A percentile compares a stretch with the other conserved stretches of the same genome.
phyloP scores from a whole-genome alignment of 2,329 filamentous ascomycete genomes.

The Penicillium fuscoglaucum region DNA sequence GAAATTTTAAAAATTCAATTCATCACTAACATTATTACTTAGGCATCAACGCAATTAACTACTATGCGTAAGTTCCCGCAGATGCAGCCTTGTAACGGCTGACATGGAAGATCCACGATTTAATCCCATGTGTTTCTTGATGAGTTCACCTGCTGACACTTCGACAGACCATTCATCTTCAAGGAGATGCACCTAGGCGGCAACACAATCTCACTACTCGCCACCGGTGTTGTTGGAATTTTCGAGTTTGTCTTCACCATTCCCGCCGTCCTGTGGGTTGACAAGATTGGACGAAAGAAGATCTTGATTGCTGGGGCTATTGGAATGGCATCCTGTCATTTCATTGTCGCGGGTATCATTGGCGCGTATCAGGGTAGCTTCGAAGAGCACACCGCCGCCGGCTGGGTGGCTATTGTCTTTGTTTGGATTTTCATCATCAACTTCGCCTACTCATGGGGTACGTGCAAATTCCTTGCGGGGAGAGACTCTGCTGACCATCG shows the following conservation, averaged over 20 bases:
- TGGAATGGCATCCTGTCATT: constrained; percentile 69
- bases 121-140: background rate
- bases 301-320: constrained; percentile 56
- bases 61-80: constrained; percentile 36
- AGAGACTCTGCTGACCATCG: background rate
- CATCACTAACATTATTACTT: background rate
- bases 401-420: constrained; percentile 65
- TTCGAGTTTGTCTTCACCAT: constrained; percentile 44
- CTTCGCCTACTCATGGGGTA: constrained; percentile 71
- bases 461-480: background rate
- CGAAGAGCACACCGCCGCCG: constrained; percentile 57
- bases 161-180: constrained; percentile 35
- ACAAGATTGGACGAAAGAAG: constrained; percentile 43
- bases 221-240: constrained; percentile 44
- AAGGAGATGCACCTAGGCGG: constrained; percentile 34
- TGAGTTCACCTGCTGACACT: constrained; percentile 4
- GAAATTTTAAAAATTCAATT: background rate
- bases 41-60: constrained; percentile 46
- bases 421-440: constrained; percentile 71
- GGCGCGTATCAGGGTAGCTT: constrained; percentile 64
- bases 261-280: constrained; percentile 45
- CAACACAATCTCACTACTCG: constrained; percentile 41
- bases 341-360: constrained; percentile 70
- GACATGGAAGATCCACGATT: background rate
- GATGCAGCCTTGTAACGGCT: background rate